Percentiles rank a stretch among this genome's conserved stretches.
These are phyloP conservation scores for Trichoderma sp. DNA, from an alignment of 2,329 filamentous ascomycete genomes.

Conservation along the genomic window DNA sequence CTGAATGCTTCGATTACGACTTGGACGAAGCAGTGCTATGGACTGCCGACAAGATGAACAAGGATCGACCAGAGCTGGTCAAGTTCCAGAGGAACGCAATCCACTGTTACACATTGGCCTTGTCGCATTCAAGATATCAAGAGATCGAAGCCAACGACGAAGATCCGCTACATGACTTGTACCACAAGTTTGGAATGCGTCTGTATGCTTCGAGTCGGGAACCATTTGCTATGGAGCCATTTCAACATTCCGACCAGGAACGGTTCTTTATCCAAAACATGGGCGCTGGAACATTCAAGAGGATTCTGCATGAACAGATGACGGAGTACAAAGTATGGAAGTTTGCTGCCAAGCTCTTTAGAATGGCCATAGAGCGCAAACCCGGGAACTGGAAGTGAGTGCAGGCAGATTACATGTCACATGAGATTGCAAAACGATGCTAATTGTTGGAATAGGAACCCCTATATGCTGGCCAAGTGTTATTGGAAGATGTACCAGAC, in stretches of 20 bases:
- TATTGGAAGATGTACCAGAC: slow-evolving; percentile 62
- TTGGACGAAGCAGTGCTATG: slow-evolving; percentile 83
- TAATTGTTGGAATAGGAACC: slow-evolving; percentile 40
- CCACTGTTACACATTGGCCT: slow-evolving; percentile 67
- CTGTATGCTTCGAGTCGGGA: slow-evolving; percentile 61
- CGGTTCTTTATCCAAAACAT: slow-evolving; percentile 53
- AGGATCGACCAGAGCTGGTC: slow-evolving; percentile 69
- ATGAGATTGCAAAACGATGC: background rate
- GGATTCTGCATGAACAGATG: slow-evolving; percentile 54
- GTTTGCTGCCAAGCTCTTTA: slow-evolving; percentile 55
- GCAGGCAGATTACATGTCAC: background rate
- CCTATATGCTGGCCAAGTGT: slow-evolving; percentile 60
- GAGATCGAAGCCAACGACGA: slow-evolving; percentile 45
- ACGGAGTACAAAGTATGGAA: slow-evolving; percentile 60
- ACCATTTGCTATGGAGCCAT: slow-evolving; percentile 61
- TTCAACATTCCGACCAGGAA: slow-evolving; percentile 54
- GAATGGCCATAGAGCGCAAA: slow-evolving; percentile 52
- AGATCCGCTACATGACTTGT: slow-evolving; percentile 56
- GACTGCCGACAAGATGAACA: slow-evolving; percentile 90
- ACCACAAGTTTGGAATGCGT: slow-evolving; percentile 59
- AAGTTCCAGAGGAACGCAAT: slow-evolving; percentile 76
- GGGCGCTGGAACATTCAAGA: slow-evolving; percentile 50
- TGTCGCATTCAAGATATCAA: slow-evolving; percentile 52
- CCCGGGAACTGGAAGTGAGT: slow-evolving; percentile 57
- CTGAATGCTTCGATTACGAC: slow-evolving; percentile 83